Conservation (phyloP, 2,329 filamentous ascomycete genomes). For the Aspergillus jensenii region DNA sequence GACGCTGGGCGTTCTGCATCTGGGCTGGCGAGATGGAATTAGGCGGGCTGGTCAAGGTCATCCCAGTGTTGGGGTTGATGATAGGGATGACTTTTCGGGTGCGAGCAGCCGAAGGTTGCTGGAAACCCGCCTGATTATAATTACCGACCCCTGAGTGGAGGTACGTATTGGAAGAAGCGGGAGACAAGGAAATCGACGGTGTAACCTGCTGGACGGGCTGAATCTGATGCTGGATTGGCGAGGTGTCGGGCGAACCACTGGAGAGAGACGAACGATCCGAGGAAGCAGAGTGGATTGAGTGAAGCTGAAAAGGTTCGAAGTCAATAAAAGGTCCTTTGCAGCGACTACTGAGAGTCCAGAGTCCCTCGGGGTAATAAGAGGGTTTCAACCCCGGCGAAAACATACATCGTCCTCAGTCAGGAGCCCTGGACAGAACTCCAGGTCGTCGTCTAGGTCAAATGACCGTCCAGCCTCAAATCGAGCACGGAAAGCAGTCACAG, state of each 20-base stretch:
- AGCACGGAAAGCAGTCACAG: conserved; percentile 74
- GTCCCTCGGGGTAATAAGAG: background rate
- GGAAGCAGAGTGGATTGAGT: conserved; percentile 83
- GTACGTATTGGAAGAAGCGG: conserved; percentile 53
- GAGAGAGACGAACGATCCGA: conserved; percentile 94
- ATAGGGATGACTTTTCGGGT: conserved; percentile 95
- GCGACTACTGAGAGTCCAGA: background rate
- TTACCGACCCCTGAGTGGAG: conserved; percentile 67
- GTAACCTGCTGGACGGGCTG: conserved; percentile 72
- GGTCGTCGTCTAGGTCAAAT: conserved; percentile 93
- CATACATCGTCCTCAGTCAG: conserved; percentile 89
- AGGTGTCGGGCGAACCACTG: conserved; percentile 89
- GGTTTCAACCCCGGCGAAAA: conserved; percentile 14
- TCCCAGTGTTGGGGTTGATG: conserved; percentile 90
- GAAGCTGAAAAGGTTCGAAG: conserved; percentile 59
- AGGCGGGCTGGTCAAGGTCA: conserved; percentile 84
- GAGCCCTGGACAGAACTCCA: conserved; percentile 91
- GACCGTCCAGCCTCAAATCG: conserved; percentile 89
- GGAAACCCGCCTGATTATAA: conserved; percentile 73
- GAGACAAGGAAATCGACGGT: conserved; percentile 71
- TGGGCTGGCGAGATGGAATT: conserved; percentile 66
- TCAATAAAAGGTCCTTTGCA: conserved; percentile 16
- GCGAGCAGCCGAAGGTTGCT: conserved; percentile 86
- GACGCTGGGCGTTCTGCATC: conserved; percentile 54
- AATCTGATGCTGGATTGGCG: conserved; percentile 81